Base-by-base conservation (phyloP, 371 early-diverging fungal genomes). In the Homolaphlyctis polyrhiza region DNA sequence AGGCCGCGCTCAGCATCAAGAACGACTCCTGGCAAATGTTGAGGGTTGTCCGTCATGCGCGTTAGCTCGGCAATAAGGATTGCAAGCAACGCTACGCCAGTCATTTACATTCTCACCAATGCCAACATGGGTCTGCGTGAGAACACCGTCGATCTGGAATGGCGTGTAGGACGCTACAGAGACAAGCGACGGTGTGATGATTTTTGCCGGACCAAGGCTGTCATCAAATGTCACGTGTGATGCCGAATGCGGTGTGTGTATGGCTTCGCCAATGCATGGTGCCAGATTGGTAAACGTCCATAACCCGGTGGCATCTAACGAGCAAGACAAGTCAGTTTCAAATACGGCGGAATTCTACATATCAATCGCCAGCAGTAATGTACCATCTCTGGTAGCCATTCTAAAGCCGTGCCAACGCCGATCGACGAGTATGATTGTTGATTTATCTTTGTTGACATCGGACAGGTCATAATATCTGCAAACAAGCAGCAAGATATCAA, bases 1-100 rank as follows among this genome's bases (percentile, higher is more conserved):
- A 88, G 67, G 0, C 92, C 92, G 34, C 80, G 81, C 35, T 85
- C 70, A 32, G 82, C 80, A 55, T 91, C 90, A 4, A 93, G 62
- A 27, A 75, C 62, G 2, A 75, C 43, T 21, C 55, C 39, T 39
- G 39, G 39, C 11, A 39, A 39, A 18, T 39, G 18, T 11, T 11
- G 11, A 39, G 8, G 39, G 8, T 39, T 11, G 39, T 39, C 39
- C 39, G 39, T n/a, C n/a, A n/a, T n/a, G n/a, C n/a, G n/a, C n/a
- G n/a, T n/a, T n/a, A n/a, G n/a, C n/a, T n/a, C n/a, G n/a, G n/a
- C n/a, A n/a, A n/a, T n/a, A n/a, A n/a, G n/a, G n/a, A n/a, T n/a
- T n/a, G n/a, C n/a, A n/a, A n/a, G n/a, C n/a, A n/a, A n/a, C n/a
- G n/a, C n/a, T n/a, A n/a, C n/a, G n/a, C n/a, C n/a, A n/a, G n/a